Conservation (phyloP, 257 asterid genomes). For the Catharanthus roseus region DNA sequence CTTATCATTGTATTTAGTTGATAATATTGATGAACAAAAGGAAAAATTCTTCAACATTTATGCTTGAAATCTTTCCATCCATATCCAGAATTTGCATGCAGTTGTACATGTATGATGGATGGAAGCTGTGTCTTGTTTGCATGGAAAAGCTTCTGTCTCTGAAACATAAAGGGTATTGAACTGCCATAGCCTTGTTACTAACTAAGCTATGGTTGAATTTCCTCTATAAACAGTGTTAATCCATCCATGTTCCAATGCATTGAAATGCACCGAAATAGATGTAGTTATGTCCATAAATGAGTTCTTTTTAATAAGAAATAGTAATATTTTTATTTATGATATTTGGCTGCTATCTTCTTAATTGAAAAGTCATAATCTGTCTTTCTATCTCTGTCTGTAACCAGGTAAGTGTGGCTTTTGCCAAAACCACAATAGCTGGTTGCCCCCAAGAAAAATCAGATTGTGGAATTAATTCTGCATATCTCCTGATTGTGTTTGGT, state of each 20-base stretch:
- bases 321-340: no score
- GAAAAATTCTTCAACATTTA: constrained; percentile 3
- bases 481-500: not conserved
- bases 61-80: not conserved
- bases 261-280: not conserved
- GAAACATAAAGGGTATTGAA: not conserved
- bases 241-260: not conserved
- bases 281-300: not conserved
- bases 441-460: not conserved
- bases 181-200: not conserved
- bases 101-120: not conserved
- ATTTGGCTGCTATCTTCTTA: not conserved
- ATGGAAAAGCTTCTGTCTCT: not conserved
- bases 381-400: not conserved
- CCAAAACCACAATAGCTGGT: not conserved
- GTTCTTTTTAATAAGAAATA: not conserved
- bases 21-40: not conserved
- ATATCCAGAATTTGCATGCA: not conserved
- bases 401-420: not conserved
- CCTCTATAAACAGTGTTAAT: not conserved
- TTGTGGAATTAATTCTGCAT: not conserved
- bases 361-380: not conserved
- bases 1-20: constrained; percentile 10
- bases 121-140: constrained; percentile 5
- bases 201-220: not conserved